phyloP scores from a whole-genome alignment of 2,329 filamentous ascomycete species.

The Albophoma yamanashiensis region DNA sequence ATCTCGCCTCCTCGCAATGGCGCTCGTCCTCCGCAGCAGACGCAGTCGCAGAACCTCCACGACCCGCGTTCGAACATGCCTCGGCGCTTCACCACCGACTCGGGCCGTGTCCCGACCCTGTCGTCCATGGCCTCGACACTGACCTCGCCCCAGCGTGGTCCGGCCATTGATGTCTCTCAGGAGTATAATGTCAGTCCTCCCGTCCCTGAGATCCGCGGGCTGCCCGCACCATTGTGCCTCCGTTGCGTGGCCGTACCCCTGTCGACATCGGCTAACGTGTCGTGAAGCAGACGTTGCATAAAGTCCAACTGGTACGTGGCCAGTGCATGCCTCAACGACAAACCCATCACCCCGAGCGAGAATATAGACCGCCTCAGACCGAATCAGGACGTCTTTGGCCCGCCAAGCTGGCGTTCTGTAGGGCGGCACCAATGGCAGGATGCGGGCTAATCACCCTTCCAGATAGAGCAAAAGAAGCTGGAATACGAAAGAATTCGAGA shows the following conservation, averaged over 20 bases:
- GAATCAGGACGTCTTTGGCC: background rate
- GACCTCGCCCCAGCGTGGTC: constrained; percentile 36
- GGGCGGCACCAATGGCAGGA: background rate
- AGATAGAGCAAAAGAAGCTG: constrained; percentile 90
- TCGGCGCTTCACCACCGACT: constrained; percentile 89
- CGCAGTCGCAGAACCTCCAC: constrained; percentile 26
- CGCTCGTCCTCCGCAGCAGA: constrained; percentile 44
- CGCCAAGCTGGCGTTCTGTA: background rate
- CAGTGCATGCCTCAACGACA: background rate
- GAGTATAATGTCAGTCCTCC: constrained; percentile 33
- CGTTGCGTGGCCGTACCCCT: background rate
- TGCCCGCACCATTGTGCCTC: background rate
- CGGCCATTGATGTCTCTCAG: constrained; percentile 28
- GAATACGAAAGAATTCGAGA: constrained; percentile 88
- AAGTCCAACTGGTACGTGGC: constrained; percentile 66
- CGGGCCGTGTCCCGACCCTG: constrained; percentile 69
- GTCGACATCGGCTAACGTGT: constrained; percentile 14
- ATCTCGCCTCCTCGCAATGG: constrained; percentile 64
- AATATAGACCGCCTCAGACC: background rate
- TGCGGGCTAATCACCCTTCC: constrained; percentile 23
- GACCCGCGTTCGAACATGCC: constrained; percentile 71
- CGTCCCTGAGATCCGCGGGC: background rate
- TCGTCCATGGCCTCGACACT: constrained; percentile 36
- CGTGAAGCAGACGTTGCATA: constrained; percentile 48
- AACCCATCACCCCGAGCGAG: background rate